Evolutionary conservation across 2,329 filamentous ascomycete species (phyloP).

Genomic region (Pseudonectria buxi): DNA sequence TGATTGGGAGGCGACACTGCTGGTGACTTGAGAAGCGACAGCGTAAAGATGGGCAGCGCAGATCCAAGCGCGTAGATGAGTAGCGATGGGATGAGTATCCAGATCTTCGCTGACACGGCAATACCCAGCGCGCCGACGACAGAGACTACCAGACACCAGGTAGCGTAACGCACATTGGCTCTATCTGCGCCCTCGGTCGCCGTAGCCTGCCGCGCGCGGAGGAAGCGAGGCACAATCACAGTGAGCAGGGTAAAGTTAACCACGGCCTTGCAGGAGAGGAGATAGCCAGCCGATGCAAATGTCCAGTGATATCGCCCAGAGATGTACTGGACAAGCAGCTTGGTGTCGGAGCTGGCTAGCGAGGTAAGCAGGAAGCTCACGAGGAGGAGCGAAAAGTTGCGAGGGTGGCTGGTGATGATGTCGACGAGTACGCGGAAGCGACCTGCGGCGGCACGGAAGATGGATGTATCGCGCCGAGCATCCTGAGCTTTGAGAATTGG

Average conservation of each 20-base stretch:
- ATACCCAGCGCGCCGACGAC: constrained; percentile 37
- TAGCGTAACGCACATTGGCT: constrained; percentile 13
- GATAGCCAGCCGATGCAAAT: constrained; percentile 40
- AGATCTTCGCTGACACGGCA: constrained; percentile 30
- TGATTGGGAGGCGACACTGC: constrained; percentile 21
- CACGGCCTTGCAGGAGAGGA: constrained; percentile 41
- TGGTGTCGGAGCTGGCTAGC: constrained; percentile 44
- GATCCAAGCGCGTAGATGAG: constrained; percentile 42
- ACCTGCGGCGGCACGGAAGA: constrained; percentile 11
- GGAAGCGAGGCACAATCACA: constrained; percentile 32
- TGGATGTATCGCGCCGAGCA: constrained; percentile 4
- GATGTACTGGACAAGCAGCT: constrained; percentile 44
- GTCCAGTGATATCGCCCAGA: constrained; percentile 42
- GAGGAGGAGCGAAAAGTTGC: constrained; percentile 37
- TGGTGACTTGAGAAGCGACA: constrained; percentile 40
- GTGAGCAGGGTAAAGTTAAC: constrained; percentile 41
- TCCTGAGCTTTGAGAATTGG: constrained; percentile 31
- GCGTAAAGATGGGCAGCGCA: constrained; percentile 42
- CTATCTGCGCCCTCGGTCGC: constrained; percentile 5
- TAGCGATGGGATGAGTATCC: constrained; percentile 36
- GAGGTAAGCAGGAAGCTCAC: constrained; percentile 40
- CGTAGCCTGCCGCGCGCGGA: constrained; percentile 16
- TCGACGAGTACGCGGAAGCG: constrained; percentile 22
- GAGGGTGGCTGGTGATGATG: constrained; percentile 31
- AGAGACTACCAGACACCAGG: constrained; percentile 14